phyloP scores from a whole-genome alignment of 2,329 filamentous ascomycete species.

The Bisporella sp. region DNA sequence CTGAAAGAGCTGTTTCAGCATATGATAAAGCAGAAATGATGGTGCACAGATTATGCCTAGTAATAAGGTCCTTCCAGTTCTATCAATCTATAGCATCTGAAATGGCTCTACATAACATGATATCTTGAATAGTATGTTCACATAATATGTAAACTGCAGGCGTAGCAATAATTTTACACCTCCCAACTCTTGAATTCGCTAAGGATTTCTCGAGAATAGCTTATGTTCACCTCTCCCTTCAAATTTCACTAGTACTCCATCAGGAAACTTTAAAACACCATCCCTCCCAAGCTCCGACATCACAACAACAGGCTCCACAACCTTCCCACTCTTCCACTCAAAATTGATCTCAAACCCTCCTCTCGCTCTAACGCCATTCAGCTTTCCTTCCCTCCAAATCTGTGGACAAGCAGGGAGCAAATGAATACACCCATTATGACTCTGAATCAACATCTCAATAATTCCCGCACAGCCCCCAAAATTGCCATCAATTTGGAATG shows the following conservation, averaged over 20 bases:
- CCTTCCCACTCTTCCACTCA: slow-evolving; percentile 26
- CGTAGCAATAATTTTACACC: too few species aligned
- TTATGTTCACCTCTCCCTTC: slow-evolving; percentile 5
- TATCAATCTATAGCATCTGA: too few species aligned
- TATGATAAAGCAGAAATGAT: slow-evolving; percentile 52
- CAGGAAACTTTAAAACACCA: slow-evolving; percentile 9
- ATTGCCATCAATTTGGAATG: slow-evolving; percentile 45
- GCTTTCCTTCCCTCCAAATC: slow-evolving; percentile 27
- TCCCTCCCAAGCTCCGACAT: slow-evolving; percentile 3
- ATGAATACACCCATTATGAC: slow-evolving; percentile 27
- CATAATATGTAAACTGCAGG: too few species aligned
- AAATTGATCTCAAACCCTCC: slow-evolving; percentile 32
- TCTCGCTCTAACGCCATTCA: slow-evolving; percentile 30
- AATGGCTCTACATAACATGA: too few species aligned
- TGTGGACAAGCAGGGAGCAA: slow-evolving; percentile 33
- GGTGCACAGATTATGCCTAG: not conserved
- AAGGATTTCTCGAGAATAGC: too few species aligned
- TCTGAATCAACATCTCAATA: slow-evolving; percentile 38
- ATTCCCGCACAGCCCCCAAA: slow-evolving; percentile 41
- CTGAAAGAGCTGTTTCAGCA: slow-evolving; percentile 65
- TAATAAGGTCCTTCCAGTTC: too few species aligned
- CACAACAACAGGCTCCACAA: slow-evolving; percentile 14
- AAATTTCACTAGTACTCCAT: slow-evolving; percentile 1
- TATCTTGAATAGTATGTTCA: too few species aligned
- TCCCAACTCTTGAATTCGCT: too few species aligned